phyloP scores from a whole-genome alignment of 257 asterid genomes.

The Primulina huaijiensis region DNA sequence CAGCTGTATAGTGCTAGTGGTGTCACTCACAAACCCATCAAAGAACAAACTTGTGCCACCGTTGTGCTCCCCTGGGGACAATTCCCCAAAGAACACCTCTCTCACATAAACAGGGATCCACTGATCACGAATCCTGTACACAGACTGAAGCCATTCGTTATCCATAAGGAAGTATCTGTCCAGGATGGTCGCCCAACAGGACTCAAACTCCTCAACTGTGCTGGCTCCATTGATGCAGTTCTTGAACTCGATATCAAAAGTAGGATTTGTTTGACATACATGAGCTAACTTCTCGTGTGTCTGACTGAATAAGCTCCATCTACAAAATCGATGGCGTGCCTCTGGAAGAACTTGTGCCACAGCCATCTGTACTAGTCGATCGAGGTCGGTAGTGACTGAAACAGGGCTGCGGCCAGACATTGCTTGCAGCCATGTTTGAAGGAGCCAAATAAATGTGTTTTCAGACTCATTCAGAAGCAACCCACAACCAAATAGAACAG shows the following conservation, averaged over 20 bases:
- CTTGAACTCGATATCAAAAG: conserved; percentile 57
- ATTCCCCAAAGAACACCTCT: conserved; percentile 73
- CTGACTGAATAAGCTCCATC: conserved; percentile 66
- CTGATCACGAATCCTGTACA: conserved; percentile 59
- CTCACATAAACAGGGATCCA: conserved; percentile 78
- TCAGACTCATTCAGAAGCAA: conserved; percentile 61
- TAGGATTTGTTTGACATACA: conserved; percentile 44
- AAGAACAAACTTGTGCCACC: conserved; percentile 43
- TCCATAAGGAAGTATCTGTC: conserved; percentile 45
- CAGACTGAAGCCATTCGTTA: conserved; percentile 71
- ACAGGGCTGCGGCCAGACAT: conserved; percentile 62
- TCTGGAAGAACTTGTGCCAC: conserved; percentile 60
- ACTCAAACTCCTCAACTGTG: conserved; percentile 71
- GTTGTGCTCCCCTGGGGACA: conserved; percentile 37
- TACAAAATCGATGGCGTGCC: conserved; percentile 58
- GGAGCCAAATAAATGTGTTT: conserved; percentile 60
- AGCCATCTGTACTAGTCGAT: conserved; percentile 57
- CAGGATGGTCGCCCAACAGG: conserved; percentile 57
- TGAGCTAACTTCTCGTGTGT: conserved; percentile 59
- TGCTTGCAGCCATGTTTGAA: conserved; percentile 68
- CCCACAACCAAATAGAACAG: conserved; percentile 78
- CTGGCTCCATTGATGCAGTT: conserved; percentile 62
- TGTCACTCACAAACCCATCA: conserved; percentile 41
- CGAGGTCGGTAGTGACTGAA: conserved; percentile 65
- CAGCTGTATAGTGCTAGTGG: conserved; percentile 45